Percentiles rank a stretch among this genome's conserved stretches.
These are phyloP conservation scores for Pholiota molesta DNA, from an alignment of 768 basidiomycete species.

Conservation along the genomic window DNA sequence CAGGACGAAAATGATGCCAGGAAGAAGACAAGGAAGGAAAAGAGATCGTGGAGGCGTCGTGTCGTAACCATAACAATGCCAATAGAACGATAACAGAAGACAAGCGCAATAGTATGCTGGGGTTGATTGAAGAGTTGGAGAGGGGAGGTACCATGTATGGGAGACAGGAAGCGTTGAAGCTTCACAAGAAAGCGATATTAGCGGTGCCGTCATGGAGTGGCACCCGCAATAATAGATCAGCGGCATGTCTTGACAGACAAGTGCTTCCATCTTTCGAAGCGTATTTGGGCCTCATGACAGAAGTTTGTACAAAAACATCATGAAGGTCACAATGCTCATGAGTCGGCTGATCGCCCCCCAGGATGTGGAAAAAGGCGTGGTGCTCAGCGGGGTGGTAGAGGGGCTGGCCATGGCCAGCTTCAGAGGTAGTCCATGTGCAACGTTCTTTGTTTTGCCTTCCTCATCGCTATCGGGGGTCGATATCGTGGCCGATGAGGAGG, in stretches of 20 bases:
- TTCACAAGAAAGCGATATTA: not conserved
- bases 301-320: constrained; percentile 30
- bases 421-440: constrained; percentile 2
- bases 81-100: not conserved
- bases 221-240: not conserved
- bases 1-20: not conserved
- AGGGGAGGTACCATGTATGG: not conserved
- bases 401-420: not conserved
- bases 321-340: constrained; percentile 27
- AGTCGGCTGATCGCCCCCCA: constrained; percentile 28
- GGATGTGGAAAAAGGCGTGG: constrained; percentile 23
- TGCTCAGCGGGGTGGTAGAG: constrained; percentile 13
- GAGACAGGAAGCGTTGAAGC: not conserved
- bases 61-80: not conserved
- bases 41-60: not conserved
- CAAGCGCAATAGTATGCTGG: not conserved
- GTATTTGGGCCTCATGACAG: constrained; percentile 22
- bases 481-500: constrained; percentile 6
- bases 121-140: not conserved
- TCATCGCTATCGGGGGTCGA: constrained; percentile 2
- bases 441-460: not conserved
- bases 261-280: not conserved
- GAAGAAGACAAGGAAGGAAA: not conserved
- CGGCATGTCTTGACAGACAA: not conserved
- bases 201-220: not conserved